Conservation (phyloP, 225 moss, liverwort and hornwort species). For the Asterella californica region DNA sequence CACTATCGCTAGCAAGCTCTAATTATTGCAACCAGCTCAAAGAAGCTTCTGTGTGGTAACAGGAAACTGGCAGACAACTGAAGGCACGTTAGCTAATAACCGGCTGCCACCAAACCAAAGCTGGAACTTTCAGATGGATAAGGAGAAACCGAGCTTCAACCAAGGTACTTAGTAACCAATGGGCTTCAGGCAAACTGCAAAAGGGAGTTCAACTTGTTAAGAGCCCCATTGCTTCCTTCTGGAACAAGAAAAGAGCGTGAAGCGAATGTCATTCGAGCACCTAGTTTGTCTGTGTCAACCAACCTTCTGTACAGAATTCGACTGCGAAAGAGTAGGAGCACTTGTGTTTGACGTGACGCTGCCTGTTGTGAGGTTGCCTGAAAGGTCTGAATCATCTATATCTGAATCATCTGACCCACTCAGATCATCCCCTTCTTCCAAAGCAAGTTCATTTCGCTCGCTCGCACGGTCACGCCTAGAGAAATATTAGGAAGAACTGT, state of each 20-base stretch:
- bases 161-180: too few relatives aligned
- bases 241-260: background rate
- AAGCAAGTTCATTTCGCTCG: constrained; percentile 40
- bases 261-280: background rate
- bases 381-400: constrained; percentile 57
- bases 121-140: too few relatives aligned
- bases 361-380: constrained; percentile 39
- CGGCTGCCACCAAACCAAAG: too few relatives aligned
- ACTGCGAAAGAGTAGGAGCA: constrained; percentile 22
- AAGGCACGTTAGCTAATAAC: too few relatives aligned
- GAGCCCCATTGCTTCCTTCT: background rate
- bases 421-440: constrained; percentile 57
- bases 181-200: too few relatives aligned
- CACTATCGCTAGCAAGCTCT: too few relatives aligned
- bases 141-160: too few relatives aligned
- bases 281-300: background rate
- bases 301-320: constrained; percentile 23
- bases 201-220: too few relatives aligned
- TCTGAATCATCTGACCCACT: constrained; percentile 64
- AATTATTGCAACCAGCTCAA: too few relatives aligned
- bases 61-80: too few relatives aligned
- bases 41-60: too few relatives aligned
- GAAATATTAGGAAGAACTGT: background rate
- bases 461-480: constrained; percentile 22
- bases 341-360: constrained; percentile 46